A percentile compares a stretch with the other conserved stretches of the same genome.
Conservation (phyloP, 1,284 basidiomycete species). For the Naganishia liquefaciens region DNA sequence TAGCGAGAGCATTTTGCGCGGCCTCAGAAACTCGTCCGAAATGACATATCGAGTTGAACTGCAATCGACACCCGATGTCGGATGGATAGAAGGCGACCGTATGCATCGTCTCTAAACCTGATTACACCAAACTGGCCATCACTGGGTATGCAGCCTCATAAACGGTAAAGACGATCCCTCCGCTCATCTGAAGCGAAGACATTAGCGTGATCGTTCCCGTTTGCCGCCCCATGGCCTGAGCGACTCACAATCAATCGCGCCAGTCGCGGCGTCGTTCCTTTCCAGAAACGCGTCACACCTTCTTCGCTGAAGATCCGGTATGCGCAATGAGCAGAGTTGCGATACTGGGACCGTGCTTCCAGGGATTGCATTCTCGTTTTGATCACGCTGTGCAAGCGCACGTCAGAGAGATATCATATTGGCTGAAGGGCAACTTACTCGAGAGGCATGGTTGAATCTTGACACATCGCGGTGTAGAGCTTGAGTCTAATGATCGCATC, state of each 20-base stretch:
- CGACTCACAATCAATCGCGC: conserved; percentile 75
- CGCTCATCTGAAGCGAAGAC: conserved; percentile 67
- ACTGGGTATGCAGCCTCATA: conserved; percentile 64
- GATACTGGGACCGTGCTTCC: conserved; percentile 76
- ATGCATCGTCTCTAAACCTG: no score
- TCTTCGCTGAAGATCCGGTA: conserved; percentile 89
- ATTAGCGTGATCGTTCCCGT: not conserved
- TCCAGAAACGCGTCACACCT: conserved; percentile 87
- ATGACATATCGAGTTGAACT: no score
- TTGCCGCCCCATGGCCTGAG: not conserved
- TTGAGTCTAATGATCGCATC: not conserved
- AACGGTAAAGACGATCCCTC: conserved; percentile 92
- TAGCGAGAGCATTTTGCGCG: no score
- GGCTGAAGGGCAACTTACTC: conserved; percentile 63
- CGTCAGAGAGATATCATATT: not conserved
- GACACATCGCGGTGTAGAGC: not conserved
- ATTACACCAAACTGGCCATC: conserved; percentile 35
- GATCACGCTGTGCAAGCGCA: conserved; percentile 67
- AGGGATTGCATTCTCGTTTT: conserved; percentile 98
- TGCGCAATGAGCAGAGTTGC: conserved; percentile 90
- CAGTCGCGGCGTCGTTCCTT: conserved; percentile 87
- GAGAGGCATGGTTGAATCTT: conserved; percentile 76
- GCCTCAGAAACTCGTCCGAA: no score
- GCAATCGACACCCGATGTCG: no score
- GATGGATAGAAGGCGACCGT: no score